Conservation (phyloP, 1,284 basidiomycete genomes). For the Rhizoctonia solani region DNA sequence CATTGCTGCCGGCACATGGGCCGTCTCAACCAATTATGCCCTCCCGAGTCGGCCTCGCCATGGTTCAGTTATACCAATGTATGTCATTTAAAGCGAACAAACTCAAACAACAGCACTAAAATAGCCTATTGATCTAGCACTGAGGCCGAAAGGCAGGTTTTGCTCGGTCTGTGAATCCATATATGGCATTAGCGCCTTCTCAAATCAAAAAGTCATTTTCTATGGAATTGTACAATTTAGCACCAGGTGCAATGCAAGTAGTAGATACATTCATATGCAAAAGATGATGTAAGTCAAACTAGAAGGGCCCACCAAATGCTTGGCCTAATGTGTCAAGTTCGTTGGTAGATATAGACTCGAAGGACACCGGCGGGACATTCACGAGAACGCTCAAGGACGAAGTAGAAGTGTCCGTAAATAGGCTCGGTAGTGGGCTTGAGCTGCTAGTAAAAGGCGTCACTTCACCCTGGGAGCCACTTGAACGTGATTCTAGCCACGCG, state of each 20-base stretch:
- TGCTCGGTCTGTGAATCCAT: background rate
- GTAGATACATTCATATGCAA: too few relatives aligned
- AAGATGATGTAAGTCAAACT: too few relatives aligned
- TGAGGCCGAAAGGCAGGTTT: slow-evolving; percentile 18
- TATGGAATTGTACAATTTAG: too few relatives aligned
- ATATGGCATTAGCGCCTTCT: too few relatives aligned
- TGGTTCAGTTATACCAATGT: slow-evolving; percentile 30
- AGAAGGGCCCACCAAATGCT: background rate
- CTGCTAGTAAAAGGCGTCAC: background rate
- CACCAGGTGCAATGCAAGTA: too few relatives aligned
- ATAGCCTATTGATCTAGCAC: background rate
- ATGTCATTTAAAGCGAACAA: background rate
- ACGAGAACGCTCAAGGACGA: too few relatives aligned
- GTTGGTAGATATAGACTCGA: background rate
- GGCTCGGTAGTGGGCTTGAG: background rate
- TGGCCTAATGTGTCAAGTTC: background rate
- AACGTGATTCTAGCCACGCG: background rate
- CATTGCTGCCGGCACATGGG: slow-evolving; percentile 10
- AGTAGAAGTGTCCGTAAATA: background rate
- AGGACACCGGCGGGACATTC: too few relatives aligned
- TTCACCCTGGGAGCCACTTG: background rate
- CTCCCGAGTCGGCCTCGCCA: slow-evolving; percentile 21
- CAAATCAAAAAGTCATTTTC: too few relatives aligned
- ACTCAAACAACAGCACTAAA: too few relatives aligned
- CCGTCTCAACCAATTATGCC: slow-evolving; percentile 9